Evolutionary conservation across 805 yeast genomes (phyloP).

Genomic region (Candida arabinofermentans): DNA sequence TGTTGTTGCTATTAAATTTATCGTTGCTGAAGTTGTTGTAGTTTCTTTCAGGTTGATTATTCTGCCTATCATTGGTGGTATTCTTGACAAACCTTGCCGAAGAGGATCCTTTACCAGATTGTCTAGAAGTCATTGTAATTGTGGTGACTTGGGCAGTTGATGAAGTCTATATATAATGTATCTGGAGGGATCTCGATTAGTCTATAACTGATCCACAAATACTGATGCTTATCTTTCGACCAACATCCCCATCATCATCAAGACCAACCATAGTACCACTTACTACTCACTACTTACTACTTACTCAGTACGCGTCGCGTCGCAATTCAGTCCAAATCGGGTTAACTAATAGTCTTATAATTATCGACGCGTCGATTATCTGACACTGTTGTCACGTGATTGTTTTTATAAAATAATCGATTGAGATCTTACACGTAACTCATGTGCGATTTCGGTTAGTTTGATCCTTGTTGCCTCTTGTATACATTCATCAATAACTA

Average conservation of each 20-base stretch:
- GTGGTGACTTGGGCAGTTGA: too few species aligned
- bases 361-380: not conserved
- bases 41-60: not conserved
- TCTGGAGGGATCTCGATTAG: too few species aligned
- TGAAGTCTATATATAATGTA: too few species aligned
- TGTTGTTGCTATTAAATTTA: not conserved
- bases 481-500: too few species aligned
- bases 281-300: too few species aligned
- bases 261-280: too few species aligned
- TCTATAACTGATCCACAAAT: too few species aligned
- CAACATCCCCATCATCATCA: too few species aligned
- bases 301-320: not conserved
- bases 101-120: conserved; percentile 18
- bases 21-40: conserved; percentile 9
- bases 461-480: too few species aligned
- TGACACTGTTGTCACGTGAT: not conserved
- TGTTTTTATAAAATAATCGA: not conserved
- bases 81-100: conserved; percentile 28
- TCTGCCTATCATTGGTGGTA: not conserved
- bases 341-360: not conserved
- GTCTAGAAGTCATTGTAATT: conserved; percentile 14
- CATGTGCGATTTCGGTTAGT: too few species aligned
- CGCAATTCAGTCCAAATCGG: not conserved
- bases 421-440: too few species aligned
- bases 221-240: too few species aligned